Evolutionary conservation across 2,329 filamentous ascomycete species (phyloP).

Genomic region (Trichocomaceae sp.): DNA sequence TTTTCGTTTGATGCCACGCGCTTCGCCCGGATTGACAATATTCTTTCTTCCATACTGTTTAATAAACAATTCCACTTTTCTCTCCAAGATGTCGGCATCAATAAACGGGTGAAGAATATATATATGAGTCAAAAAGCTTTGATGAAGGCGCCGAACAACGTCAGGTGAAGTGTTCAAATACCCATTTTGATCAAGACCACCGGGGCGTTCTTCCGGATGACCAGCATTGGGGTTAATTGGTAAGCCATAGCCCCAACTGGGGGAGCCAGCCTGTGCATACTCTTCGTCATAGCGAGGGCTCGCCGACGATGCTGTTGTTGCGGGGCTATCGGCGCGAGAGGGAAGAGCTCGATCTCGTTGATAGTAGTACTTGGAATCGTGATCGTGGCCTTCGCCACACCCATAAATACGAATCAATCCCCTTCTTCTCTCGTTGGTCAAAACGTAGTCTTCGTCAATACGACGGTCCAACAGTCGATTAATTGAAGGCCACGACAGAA

Average conservation of each 20-base stretch:
- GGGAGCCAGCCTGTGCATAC: conserved; percentile 32
- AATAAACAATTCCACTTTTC: conserved; percentile 49
- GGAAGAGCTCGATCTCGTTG: conserved; percentile 24
- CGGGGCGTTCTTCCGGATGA: conserved; percentile 29
- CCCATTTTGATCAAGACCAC: conserved; percentile 46
- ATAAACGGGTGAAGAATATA: conserved; percentile 61
- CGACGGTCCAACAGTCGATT: conserved; percentile 52
- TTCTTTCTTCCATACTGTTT: conserved; percentile 37
- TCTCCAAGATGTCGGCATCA: conserved; percentile 46
- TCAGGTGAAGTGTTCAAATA: conserved; percentile 48
- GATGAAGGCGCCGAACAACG: conserved; percentile 46
- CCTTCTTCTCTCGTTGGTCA: conserved; percentile 65
- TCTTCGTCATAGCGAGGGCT: conserved; percentile 23
- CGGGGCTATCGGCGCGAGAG: conserved; percentile 36
- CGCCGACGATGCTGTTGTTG: conserved; percentile 20
- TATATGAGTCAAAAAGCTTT: conserved; percentile 54
- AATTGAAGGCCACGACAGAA: conserved; percentile 68
- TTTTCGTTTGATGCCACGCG: conserved; percentile 33
- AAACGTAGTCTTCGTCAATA: conserved; percentile 64
- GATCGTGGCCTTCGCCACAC: conserved; percentile 65
- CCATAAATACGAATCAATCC: conserved; percentile 71
- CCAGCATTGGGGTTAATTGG: conserved; percentile 22
- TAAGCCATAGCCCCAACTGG: conserved; percentile 50
- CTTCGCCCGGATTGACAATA: conserved; percentile 14
- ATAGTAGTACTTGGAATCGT: conserved; percentile 40